A percentile compares a stretch with the other conserved stretches of the same genome.
Conservation (phyloP, 257 asterid genomes). For the Solanum arcanum region DNA sequence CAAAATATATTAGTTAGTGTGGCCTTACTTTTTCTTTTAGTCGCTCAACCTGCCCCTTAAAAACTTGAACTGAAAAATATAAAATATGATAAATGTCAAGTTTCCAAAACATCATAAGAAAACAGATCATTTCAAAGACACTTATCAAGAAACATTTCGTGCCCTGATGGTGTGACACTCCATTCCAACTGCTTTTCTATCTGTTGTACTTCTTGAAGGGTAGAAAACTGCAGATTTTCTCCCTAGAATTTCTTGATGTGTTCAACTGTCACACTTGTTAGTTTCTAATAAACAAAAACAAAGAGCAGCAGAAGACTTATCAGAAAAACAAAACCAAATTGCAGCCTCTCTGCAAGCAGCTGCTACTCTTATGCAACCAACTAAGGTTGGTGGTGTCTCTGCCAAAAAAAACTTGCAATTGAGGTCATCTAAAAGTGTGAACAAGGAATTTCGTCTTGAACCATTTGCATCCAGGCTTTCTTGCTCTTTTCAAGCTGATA, state of each 20-base stretch:
- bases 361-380: slow-evolving; percentile 49
- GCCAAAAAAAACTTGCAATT: slow-evolving; percentile 17
- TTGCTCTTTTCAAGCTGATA: slow-evolving; percentile 73
- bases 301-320: too few relatives aligned
- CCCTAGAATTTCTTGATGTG: too few relatives aligned
- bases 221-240: slow-evolving; percentile 58
- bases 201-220: slow-evolving; percentile 59
- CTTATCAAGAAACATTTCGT: slow-evolving; percentile 33
- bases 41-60: slow-evolving; percentile 54
- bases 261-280: too few relatives aligned
- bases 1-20: too few relatives aligned
- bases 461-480: slow-evolving; percentile 29
- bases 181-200: slow-evolving; percentile 68
- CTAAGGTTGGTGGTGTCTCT: slow-evolving; percentile 44
- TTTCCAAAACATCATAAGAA: not conserved
- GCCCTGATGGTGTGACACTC: slow-evolving; percentile 59
- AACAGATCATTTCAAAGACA: too few relatives aligned
- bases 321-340: too few relatives aligned
- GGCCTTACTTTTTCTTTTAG: slow-evolving; percentile 62
- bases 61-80: slow-evolving; percentile 51
- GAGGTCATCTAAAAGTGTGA: too few relatives aligned
- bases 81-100: not conserved
- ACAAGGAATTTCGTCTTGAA: too few relatives aligned
- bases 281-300: too few relatives aligned
- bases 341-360: too few relatives aligned